These are phyloP conservation scores for Telopea speciosissima DNA, from an alignment of 177 flowering plant genomes.

Conservation along the genomic window DNA sequence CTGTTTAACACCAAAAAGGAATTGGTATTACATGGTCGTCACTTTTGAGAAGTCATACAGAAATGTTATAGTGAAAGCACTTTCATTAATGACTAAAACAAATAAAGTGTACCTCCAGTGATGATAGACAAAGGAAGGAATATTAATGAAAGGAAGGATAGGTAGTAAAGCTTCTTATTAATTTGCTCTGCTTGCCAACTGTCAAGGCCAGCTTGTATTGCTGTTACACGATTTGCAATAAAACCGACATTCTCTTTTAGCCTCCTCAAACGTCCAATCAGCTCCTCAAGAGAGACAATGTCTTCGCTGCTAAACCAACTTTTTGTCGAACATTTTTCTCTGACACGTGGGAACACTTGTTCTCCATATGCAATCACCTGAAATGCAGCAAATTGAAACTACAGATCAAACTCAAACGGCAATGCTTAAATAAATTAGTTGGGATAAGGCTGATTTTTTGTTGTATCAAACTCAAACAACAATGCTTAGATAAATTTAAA, in stretches of 20 bases:
- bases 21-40: background rate
- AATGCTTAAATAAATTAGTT: no score
- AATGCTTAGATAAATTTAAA: no score
- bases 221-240: slow-evolving; percentile 83
- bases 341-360: slow-evolving; percentile 96
- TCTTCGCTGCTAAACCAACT: slow-evolving; percentile 80
- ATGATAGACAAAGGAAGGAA: slow-evolving; percentile 89
- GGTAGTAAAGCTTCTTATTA: slow-evolving; percentile 84
- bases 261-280: slow-evolving; percentile 73
- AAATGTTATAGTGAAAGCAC: background rate
- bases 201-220: slow-evolving; percentile 90
- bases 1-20: slow-evolving; percentile 26
- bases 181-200: slow-evolving; percentile 99
- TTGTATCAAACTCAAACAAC: no score
- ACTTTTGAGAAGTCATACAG: background rate
- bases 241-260: slow-evolving; percentile 94
- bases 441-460: no score
- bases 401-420: background rate
- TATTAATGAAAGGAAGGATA: slow-evolving; percentile 85
- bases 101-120: slow-evolving; percentile 65
- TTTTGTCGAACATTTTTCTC: slow-evolving; percentile 80
- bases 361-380: slow-evolving; percentile 96
- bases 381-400: background rate
- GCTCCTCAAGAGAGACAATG: slow-evolving; percentile 65
- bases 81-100: background rate